phyloP scores from a whole-genome alignment of 768 basidiomycete genomes.

The Pholiota conissans region DNA sequence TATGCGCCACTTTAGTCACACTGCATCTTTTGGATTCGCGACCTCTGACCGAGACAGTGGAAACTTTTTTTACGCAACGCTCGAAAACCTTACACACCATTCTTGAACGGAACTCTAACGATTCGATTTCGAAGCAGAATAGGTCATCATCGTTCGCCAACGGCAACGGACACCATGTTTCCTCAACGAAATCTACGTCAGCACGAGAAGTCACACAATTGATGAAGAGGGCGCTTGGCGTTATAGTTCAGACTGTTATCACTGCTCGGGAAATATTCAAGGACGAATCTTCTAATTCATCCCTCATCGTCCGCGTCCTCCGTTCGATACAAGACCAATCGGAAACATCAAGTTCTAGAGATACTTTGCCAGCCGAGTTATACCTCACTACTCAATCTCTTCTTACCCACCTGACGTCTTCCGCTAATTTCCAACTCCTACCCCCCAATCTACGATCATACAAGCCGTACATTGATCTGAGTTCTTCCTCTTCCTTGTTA shows the following conservation, averaged over 20 bases:
- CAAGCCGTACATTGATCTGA: constrained; percentile 81
- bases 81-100: constrained; percentile 53
- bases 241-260: constrained; percentile 58
- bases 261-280: constrained; percentile 61
- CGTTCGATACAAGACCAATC: constrained; percentile 56
- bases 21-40: constrained; percentile 89
- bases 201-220: constrained; percentile 53
- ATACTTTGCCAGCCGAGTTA: constrained; percentile 48
- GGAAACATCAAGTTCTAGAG: constrained; percentile 15
- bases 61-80: constrained; percentile 71
- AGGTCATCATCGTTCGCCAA: not conserved
- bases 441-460: constrained; percentile 72
- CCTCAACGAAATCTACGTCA: constrained; percentile 3
- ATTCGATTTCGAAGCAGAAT: constrained; percentile 7
- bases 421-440: constrained; percentile 78
- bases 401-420: constrained; percentile 74
- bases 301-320: constrained; percentile 59
- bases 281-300: constrained; percentile 28
- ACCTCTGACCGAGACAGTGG: constrained; percentile 71
- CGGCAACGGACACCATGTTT: not conserved
- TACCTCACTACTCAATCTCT: constrained; percentile 67
- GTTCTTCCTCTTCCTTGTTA: constrained; percentile 55
- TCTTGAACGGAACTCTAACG: constrained; percentile 34
- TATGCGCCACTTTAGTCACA: constrained; percentile 76
- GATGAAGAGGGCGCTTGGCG: constrained; percentile 50